A percentile compares a stretch with the other conserved stretches of the same genome.
phyloP scores from a whole-genome alignment of 768 basidiomycete species.

The Mycena indigotica region DNA sequence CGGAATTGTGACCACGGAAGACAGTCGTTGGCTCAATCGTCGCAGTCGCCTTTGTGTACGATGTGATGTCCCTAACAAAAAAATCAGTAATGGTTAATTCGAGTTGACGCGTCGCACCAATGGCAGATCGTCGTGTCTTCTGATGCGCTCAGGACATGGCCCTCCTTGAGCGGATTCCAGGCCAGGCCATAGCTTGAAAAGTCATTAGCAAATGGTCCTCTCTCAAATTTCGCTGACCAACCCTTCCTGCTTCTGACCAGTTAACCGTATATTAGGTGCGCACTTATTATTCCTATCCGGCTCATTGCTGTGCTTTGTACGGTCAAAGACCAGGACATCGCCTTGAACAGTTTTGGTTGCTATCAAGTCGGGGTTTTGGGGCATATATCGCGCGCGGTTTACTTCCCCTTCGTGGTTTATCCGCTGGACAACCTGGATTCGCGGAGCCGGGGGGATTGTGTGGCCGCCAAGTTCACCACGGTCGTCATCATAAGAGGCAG shows the following conservation, averaged over 20 bases:
- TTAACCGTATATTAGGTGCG: conserved; percentile 87
- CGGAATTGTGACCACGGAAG: conserved; percentile 87
- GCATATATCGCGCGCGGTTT: conserved; percentile 98
- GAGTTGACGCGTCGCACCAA: conserved; percentile 57
- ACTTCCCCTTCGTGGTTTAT: conserved; percentile 97
- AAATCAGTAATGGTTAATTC: conserved; percentile 7
- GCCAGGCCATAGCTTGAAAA: conserved; percentile 82
- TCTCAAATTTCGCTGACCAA: conserved; percentile 43
- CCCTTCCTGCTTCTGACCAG: conserved; percentile 94
- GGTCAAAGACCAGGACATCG: conserved; percentile 92
- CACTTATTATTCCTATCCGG: conserved; percentile 83
- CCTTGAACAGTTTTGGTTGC: conserved; percentile 93
- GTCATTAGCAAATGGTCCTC: no score
- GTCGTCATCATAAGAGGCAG: conserved; percentile 85
- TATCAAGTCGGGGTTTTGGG: conserved; percentile 95
- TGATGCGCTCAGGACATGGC: conserved; percentile 87
- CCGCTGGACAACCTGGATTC: conserved; percentile 87
- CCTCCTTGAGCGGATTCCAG: conserved; percentile 85
- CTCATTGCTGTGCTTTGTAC: conserved; percentile 95
- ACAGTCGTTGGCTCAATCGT: conserved; percentile 82
- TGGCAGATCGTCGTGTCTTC: conserved; percentile 96
- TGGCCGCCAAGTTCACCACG: conserved; percentile 94
- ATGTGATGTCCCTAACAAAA: conserved; percentile 82
- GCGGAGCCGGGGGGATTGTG: conserved; percentile 78
- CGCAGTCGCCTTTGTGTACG: conserved; percentile 76